A percentile compares a stretch with the other conserved stretches of the same genome.
Evolutionary conservation across 2,329 filamentous ascomycete species (phyloP).

Genomic region (Colletotrichum melonis): DNA sequence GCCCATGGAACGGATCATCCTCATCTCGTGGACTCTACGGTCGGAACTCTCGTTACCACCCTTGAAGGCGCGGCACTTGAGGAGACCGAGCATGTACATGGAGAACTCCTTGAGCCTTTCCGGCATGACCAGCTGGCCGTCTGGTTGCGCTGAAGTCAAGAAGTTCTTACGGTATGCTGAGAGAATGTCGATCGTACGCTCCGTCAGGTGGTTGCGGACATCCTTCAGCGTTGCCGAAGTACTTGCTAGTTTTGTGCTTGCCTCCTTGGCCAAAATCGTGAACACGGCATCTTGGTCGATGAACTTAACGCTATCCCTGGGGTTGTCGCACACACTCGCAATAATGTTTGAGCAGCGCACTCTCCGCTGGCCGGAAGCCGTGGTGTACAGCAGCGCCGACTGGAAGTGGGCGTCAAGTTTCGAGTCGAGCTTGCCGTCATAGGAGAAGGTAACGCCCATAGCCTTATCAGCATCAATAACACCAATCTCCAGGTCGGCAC

Average conservation of each 20-base stretch:
- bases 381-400: conserved; percentile 93
- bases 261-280: conserved; percentile 90
- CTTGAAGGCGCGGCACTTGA: conserved; percentile 95
- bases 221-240: conserved; percentile 83
- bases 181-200: conserved; percentile 93
- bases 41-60: conserved; percentile 91
- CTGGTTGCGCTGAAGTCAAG: conserved; percentile 82
- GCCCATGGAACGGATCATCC: conserved; percentile 90
- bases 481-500: conserved; percentile 93
- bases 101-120: conserved; percentile 96
- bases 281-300: conserved; percentile 96
- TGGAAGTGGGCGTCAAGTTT: conserved; percentile 99
- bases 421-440: conserved; percentile 96
- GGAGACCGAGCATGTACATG: conserved; percentile 92
- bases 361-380: conserved; percentile 86
- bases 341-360: conserved; percentile 95
- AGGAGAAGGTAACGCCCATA: conserved; percentile 89
- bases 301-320: conserved; percentile 88
- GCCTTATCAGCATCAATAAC: conserved; percentile 94
- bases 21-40: conserved; percentile 89
- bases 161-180: conserved; percentile 94
- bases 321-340: conserved; percentile 88
- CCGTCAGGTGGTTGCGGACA: conserved; percentile 82
- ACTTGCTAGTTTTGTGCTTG: conserved; percentile 82
- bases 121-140: conserved; percentile 92